These are phyloP conservation scores for Saururus chinensis DNA, from an alignment of 164 flowering plant species.

Conservation along the genomic window DNA sequence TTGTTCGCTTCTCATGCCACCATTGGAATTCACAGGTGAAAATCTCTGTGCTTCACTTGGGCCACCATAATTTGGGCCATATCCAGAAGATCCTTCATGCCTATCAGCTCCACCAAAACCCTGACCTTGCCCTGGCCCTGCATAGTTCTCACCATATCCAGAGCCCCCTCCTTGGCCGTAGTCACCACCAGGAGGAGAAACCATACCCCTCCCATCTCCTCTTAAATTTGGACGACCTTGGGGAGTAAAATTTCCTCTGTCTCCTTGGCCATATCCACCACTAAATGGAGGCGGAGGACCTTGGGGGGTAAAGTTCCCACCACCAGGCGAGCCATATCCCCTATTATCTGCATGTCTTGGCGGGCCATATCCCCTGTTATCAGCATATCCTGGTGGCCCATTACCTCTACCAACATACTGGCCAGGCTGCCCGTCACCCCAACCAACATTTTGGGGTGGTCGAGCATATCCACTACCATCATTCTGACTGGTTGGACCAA, in stretches of 20 bases:
- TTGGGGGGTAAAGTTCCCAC: conserved; percentile 14
- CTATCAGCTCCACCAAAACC: conserved; percentile 11
- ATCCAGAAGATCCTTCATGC: conserved; percentile 16
- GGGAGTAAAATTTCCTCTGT: conserved; percentile 13
- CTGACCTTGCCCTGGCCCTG: conserved; percentile 14
- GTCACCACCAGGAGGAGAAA: conserved; percentile 15
- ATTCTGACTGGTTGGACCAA: no score
- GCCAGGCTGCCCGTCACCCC: conserved; percentile 18
- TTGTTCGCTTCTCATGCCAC: neutral
- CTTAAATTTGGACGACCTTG: conserved; percentile 20
- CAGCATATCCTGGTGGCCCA: conserved; percentile 5
- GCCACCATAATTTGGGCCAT: conserved; percentile 18
- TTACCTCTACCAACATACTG: conserved; percentile 5
- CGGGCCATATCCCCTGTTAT: conserved; percentile 4
- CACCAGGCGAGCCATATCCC: conserved; percentile 1
- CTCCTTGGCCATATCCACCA: conserved; percentile 6
- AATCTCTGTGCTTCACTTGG: conserved; percentile 17
- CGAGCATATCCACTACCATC: conserved; percentile 9
- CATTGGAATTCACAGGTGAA: neutral
- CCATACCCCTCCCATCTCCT: conserved; percentile 21
- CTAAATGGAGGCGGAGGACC: conserved; percentile 14
- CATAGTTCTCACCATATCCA: conserved; percentile 14
- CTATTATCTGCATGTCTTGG: conserved; percentile 4
- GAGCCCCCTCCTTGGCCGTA: conserved; percentile 19
- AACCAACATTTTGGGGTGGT: conserved; percentile 23